phyloP scores from a whole-genome alignment of 179 eudicot genomes.

The Beta lomatogona region DNA sequence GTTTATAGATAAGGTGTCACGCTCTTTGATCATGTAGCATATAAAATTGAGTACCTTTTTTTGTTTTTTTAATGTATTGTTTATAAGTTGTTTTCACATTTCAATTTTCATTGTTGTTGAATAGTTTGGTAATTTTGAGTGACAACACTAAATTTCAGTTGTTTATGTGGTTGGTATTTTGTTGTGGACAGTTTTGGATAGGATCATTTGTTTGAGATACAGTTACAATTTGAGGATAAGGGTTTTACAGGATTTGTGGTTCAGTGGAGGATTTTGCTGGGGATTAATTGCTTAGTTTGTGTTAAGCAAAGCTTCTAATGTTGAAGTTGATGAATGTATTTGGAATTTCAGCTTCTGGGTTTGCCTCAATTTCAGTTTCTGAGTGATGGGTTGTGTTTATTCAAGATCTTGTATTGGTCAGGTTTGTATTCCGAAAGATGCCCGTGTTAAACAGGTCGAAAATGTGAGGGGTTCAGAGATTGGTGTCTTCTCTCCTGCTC shows the following conservation, averaged over 20 bases:
- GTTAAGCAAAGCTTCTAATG: constrained; percentile 17
- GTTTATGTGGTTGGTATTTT: constrained; percentile 15
- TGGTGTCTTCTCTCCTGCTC: constrained; percentile 66
- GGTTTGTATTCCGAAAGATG: constrained; percentile 68
- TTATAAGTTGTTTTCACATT: constrained; percentile 16
- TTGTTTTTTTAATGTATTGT: background rate
- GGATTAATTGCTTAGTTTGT: background rate
- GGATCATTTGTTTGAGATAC: constrained; percentile 11
- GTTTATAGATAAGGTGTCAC: constrained; percentile 23
- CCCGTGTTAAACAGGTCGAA: constrained; percentile 45
- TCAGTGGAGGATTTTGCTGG: constrained; percentile 10
- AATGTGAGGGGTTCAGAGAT: constrained; percentile 51
- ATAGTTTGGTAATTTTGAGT: constrained; percentile 7
- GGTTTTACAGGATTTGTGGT: constrained; percentile 5
- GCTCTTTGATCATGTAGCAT: constrained; percentile 15
- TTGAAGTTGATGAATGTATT: constrained; percentile 30
- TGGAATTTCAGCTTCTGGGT: constrained; percentile 44
- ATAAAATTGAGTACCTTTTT: constrained; percentile 16
- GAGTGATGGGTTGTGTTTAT: constrained; percentile 95
- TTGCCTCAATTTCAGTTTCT: constrained; percentile 35
- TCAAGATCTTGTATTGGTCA: constrained; percentile 90
- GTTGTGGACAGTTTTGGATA: constrained; percentile 16
- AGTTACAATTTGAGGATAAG: constrained; percentile 7
- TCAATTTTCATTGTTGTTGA: constrained; percentile 8
- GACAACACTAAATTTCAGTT: background rate